These are phyloP conservation scores for Malbranchea zuffiana DNA, from an alignment of 2,329 filamentous ascomycete genomes.

Conservation along the genomic window DNA sequence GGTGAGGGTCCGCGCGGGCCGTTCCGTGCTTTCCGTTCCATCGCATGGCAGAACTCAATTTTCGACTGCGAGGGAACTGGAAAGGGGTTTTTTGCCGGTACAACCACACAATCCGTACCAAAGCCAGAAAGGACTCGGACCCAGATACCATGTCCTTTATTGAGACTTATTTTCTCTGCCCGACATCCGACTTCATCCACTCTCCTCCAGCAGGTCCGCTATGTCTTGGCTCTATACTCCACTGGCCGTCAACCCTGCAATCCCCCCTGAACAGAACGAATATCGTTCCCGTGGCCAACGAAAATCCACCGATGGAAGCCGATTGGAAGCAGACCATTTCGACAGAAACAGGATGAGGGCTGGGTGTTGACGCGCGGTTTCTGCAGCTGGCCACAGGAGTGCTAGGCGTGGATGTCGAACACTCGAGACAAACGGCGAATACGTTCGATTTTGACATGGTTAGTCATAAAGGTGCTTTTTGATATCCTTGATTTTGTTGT, in stretches of 20 bases:
- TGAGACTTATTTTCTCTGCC: constrained; percentile 4
- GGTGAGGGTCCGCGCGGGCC: too few relatives aligned
- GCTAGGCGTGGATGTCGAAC: not conserved
- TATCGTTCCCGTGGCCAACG: not conserved
- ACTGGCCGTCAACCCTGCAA: not conserved
- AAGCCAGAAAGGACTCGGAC: too few relatives aligned
- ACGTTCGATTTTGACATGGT: not conserved
- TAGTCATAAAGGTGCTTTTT: not conserved
- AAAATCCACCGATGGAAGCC: not conserved
- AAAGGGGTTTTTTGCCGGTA: too few relatives aligned
- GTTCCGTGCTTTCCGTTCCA: too few relatives aligned
- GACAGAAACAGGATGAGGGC: not conserved
- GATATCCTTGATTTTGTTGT: not conserved
- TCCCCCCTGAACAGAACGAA: not conserved
- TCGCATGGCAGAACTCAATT: constrained; percentile 21
- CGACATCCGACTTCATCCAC: not conserved
- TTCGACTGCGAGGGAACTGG: too few relatives aligned
- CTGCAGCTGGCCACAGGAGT: not conserved
- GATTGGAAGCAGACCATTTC: constrained; percentile 1
- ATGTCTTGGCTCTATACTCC: too few relatives aligned
- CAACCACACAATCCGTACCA: too few relatives aligned
- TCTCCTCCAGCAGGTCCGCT: not conserved
- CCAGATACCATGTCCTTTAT: too few relatives aligned
- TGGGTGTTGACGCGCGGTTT: not conserved
- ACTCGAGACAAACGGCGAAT: not conserved